These are phyloP conservation scores for Trametes punicea DNA, from an alignment of 768 basidiomycete genomes.

Conservation along the genomic window DNA sequence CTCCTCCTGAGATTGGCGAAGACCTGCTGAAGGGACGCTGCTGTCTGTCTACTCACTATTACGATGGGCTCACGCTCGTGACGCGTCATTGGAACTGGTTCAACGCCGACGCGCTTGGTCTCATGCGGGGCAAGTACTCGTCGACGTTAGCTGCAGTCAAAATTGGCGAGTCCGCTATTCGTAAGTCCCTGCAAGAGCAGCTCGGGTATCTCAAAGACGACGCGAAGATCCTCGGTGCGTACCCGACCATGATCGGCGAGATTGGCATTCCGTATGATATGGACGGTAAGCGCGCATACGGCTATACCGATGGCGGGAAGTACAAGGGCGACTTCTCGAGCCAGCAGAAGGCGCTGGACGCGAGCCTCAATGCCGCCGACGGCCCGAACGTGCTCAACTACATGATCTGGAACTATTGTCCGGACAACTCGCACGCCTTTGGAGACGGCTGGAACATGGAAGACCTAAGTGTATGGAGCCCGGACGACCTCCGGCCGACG, in stretches of 20 bases:
- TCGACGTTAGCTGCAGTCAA: conserved; percentile 67
- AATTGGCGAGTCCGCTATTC: conserved; percentile 81
- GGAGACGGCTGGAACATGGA: conserved; percentile 98
- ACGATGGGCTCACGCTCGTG: conserved; percentile 92
- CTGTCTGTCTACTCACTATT: conserved; percentile 83
- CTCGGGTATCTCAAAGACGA: conserved; percentile 77
- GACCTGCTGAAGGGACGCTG: conserved; percentile 61
- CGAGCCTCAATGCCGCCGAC: conserved; percentile 75
- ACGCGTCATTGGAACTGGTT: conserved; percentile 92
- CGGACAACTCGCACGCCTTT: conserved; percentile 82
- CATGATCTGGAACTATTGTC: conserved; percentile 87
- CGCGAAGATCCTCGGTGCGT: conserved; percentile 58
- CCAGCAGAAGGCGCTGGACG: conserved; percentile 86
- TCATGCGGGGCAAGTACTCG: conserved; percentile 81
- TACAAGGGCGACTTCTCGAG: conserved; percentile 69
- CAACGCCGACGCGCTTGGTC: conserved; percentile 91
- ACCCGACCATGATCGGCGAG: conserved; percentile 92
- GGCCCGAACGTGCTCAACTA: conserved; percentile 72
- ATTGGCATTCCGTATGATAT: conserved; percentile 95
- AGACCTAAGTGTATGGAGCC: conserved; percentile 86
- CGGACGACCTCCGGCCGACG: conserved; percentile 55
- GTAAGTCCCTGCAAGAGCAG: conserved; percentile 78
- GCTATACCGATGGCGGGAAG: conserved; percentile 65
- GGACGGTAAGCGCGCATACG: conserved; percentile 84
- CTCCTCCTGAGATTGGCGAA: conserved; percentile 61